Percentiles rank a stretch among this genome's conserved stretches.
These are phyloP conservation scores for Trichosporon faecale DNA, from an alignment of 1,284 basidiomycete genomes.

Conservation along the genomic window DNA sequence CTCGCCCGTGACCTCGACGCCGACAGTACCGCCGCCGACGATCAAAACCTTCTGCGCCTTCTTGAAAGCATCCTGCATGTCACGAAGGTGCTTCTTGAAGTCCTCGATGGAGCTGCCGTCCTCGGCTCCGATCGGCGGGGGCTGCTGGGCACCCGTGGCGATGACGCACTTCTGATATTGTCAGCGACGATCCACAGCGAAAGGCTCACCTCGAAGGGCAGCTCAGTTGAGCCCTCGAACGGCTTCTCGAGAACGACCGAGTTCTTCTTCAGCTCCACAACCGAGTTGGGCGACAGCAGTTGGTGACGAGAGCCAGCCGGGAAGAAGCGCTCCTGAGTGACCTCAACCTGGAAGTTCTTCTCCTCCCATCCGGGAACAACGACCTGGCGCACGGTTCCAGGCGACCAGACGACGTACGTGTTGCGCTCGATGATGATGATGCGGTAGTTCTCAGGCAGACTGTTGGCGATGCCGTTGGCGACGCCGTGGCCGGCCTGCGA, in stretches of 20 bases:
- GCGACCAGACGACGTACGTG: conserved; percentile 46
- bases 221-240: conserved; percentile 45
- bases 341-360: conserved; percentile 34
- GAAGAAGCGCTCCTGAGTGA: conserved; percentile 45
- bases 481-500: conserved; percentile 40
- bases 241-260: conserved; percentile 45
- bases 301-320: conserved; percentile 34
- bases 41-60: conserved; percentile 44
- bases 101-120: conserved; percentile 30
- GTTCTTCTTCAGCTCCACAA: conserved; percentile 42
- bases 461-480: conserved; percentile 41
- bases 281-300: conserved; percentile 43
- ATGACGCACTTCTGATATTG: conserved; percentile 37
- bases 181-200: not conserved
- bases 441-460: conserved; percentile 48
- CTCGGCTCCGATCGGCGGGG: conserved; percentile 44
- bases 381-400: conserved; percentile 48
- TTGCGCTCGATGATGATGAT: conserved; percentile 53
- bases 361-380: conserved; percentile 53
- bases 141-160: conserved; percentile 47
- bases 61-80: conserved; percentile 42
- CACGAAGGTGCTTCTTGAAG: conserved; percentile 29
- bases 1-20: conserved; percentile 53
- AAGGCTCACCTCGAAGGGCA: conserved; percentile 48
- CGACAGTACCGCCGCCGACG: conserved; percentile 54